Base-by-base conservation (phyloP, 495 filamentous ascomycete genomes). In the Tuber magnatum region DNA sequence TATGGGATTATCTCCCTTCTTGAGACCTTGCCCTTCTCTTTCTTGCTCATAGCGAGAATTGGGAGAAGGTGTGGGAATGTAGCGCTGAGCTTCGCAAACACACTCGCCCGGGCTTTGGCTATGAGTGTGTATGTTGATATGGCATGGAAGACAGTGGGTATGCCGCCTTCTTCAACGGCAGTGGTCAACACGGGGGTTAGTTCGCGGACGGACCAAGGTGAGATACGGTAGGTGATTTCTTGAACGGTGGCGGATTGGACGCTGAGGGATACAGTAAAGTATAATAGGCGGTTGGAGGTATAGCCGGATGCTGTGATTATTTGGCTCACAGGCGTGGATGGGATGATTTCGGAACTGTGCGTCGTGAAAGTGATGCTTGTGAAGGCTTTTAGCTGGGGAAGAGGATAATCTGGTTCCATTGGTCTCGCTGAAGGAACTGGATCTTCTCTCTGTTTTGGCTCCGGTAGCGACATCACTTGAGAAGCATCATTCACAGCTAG, bases 351-450 rank as follows among this genome's bases (percentile, higher is more conserved):
- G 35, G 74, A 73, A 14, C 38, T 46, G 48, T 76, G 70, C 9
- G 71, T 65, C n/a, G 76, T 75, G 44, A 81, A 81, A 35, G 80
- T 81, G 61, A 81, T 73, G 51, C 51, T 70, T 73, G 77, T 75
- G 73, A 81, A 81, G 24, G 71, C 76, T 22, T 69, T 56, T 38
- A 80, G 74, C 28, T 80, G 74, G 22, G 44, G 10, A 24, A 79
- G 70, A 2, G 79, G 69, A 69, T 80, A 46, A 5, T 51, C 32
- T 24, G 46, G 28, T 24, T 51, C 8, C 6, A 80, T 43, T 10
- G 79, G 79, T 7, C 71, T 71, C 35, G 77, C 77, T 16, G 79
- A 80, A 1, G 79, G 77, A 40, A 80, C 72, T 65, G 56, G 56
- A 4, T 65, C 56, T 35, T 65, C 51, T 32, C n/a, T 32, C 56